These are phyloP conservation scores for Coelastrella sp. DNA, from an alignment of 139 green algal genomes.

Conservation along the genomic window DNA sequence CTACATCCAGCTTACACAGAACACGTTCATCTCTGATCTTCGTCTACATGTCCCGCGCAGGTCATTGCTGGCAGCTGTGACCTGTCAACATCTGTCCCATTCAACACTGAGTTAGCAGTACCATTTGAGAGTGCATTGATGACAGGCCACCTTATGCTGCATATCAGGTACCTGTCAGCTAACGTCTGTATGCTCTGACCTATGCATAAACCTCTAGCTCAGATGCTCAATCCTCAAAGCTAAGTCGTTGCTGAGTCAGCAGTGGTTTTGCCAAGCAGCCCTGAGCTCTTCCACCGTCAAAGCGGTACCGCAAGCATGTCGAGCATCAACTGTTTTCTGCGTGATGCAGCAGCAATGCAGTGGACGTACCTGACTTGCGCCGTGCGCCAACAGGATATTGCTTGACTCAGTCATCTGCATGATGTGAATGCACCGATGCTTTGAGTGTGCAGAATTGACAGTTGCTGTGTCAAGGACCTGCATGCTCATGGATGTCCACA, in stretches of 20 bases:
- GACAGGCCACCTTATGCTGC: background rate
- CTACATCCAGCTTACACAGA: background rate
- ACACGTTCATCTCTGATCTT: background rate
- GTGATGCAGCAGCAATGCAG: background rate
- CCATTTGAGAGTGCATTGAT: background rate
- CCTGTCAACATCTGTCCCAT: background rate
- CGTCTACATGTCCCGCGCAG: background rate
- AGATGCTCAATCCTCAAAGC: no score
- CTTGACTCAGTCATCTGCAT: background rate
- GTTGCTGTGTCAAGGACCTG: no score
- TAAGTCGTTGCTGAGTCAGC: no score
- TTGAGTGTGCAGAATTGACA: no score
- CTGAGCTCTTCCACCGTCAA: background rate
- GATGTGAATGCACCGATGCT: no score
- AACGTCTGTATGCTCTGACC: no score
- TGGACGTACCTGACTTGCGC: background rate
- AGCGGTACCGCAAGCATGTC: background rate
- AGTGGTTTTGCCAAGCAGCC: no score
- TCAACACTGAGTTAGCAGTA: conserved; percentile 15
- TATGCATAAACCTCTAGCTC: no score
- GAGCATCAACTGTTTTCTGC: no score
- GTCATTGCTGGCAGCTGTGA: background rate
- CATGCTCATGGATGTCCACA: no score
- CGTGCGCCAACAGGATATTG: background rate
- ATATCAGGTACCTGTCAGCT: background rate